phyloP scores from a whole-genome alignment of 306 rosid species.

The Prunus dulcis region DNA sequence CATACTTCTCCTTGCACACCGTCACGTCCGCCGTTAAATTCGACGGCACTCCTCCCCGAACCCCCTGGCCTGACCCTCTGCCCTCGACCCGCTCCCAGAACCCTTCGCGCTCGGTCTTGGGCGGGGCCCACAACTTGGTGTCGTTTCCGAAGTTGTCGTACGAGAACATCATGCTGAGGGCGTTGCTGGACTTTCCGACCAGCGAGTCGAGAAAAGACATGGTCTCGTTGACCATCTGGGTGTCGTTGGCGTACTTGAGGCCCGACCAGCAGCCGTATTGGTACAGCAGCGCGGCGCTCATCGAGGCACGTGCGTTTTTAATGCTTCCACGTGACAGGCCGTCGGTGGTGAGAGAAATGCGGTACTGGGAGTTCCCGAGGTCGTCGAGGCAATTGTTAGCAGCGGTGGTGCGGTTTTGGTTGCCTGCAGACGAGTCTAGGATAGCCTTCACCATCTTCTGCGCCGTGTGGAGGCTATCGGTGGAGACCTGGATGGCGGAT shows the following conservation, averaged over 20 bases:
- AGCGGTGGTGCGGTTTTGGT: conserved; percentile 56
- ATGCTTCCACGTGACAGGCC: conserved; percentile 35
- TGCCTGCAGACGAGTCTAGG: conserved; percentile 36
- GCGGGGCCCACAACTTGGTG: conserved; percentile 47
- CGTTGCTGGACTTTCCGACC: conserved; percentile 46
- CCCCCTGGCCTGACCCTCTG: conserved; percentile 9
- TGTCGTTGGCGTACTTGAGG: conserved; percentile 80
- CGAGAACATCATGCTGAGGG: conserved; percentile 57
- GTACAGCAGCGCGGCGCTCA: conserved; percentile 57
- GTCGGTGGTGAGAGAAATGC: conserved; percentile 40
- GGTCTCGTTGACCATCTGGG: conserved; percentile 44
- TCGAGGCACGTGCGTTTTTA: conserved; percentile 72
- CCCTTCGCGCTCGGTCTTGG: conserved; percentile 69
- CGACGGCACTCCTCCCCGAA: conserved; percentile 41
- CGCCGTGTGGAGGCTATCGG: conserved; percentile 49
- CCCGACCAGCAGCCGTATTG: conserved; percentile 83
- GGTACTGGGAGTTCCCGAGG: conserved; percentile 44
- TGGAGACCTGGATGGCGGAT: conserved; percentile 40
- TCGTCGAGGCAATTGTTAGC: conserved; percentile 55
- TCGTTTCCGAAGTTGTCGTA: conserved; percentile 54
- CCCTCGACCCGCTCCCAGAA: conserved; percentile 52
- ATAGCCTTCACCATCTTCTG: conserved; percentile 47
- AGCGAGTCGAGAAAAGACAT: conserved; percentile 57
- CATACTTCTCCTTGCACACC: conserved; percentile 44
- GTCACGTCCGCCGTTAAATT: conserved; percentile 40